These are phyloP conservation scores for Alternaria atra DNA, from an alignment of 2,329 filamentous ascomycete genomes.

Conservation along the genomic window DNA sequence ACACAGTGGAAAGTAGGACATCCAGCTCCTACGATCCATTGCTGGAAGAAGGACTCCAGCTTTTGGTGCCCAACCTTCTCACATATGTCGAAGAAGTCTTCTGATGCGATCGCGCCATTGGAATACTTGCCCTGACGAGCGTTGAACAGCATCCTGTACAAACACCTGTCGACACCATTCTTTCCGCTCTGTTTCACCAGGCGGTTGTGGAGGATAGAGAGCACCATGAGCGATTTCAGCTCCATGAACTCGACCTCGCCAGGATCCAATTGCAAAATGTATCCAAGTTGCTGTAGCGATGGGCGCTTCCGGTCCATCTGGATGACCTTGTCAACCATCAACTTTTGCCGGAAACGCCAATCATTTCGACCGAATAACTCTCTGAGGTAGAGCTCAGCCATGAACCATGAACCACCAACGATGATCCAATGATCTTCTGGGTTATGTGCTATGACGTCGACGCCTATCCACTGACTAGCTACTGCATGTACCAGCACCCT, in stretches of 20 bases:
- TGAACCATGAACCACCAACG: slow-evolving; percentile 89
- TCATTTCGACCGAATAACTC: slow-evolving; percentile 93
- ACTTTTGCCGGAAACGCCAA: slow-evolving; percentile 89
- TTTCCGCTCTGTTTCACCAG: slow-evolving; percentile 88
- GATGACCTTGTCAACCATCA: slow-evolving; percentile 81
- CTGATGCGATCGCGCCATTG: slow-evolving; percentile 74
- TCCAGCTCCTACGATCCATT: slow-evolving; percentile 89
- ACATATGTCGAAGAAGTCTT: slow-evolving; percentile 81
- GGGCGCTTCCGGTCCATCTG: slow-evolving; percentile 83
- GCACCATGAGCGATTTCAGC: slow-evolving; percentile 86
- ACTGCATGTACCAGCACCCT: slow-evolving; percentile 82
- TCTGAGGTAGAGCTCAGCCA: slow-evolving; percentile 92
- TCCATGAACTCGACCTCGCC: slow-evolving; percentile 91
- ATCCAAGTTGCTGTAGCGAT: slow-evolving; percentile 81
- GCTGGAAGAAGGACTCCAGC: slow-evolving; percentile 89
- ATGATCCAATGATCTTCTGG: slow-evolving; percentile 87
- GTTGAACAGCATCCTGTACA: slow-evolving; percentile 85
- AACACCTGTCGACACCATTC: slow-evolving; percentile 82
- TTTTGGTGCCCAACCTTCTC: slow-evolving; percentile 89
- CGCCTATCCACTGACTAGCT: slow-evolving; percentile 92
- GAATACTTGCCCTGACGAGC: slow-evolving; percentile 81
- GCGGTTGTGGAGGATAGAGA: slow-evolving; percentile 92
- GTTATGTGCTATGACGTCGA: slow-evolving; percentile 87
- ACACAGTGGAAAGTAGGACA: slow-evolving; percentile 88
- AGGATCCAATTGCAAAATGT: slow-evolving; percentile 78